Evolutionary conservation across 2,329 filamentous ascomycete genomes (phyloP).

Genomic region (Trichoderma gracile): DNA sequence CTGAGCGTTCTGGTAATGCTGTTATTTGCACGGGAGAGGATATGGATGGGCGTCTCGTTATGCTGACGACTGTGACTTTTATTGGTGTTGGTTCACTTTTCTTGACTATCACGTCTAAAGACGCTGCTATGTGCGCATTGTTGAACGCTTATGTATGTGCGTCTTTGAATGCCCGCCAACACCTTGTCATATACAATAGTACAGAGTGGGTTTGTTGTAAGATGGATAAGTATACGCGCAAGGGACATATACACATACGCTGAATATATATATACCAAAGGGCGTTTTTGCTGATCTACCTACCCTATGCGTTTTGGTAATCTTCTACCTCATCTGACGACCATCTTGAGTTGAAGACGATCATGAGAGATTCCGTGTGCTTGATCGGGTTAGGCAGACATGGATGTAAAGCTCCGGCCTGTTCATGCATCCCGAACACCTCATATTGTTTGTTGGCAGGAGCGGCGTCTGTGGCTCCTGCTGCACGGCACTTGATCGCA

Average conservation of each 20-base stretch:
- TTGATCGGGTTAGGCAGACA: too few relatives aligned
- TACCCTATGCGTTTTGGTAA: neutral
- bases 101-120: too few relatives aligned
- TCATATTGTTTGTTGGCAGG: neutral
- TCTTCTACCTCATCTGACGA: neutral
- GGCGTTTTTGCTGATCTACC: neutral
- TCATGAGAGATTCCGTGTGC: too few relatives aligned
- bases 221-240: neutral
- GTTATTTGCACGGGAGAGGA: neutral
- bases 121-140: too few relatives aligned
- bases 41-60: neutral
- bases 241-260: neutral
- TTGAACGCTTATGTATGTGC: too few relatives aligned
- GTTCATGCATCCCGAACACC: too few relatives aligned
- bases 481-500: neutral
- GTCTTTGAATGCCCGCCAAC: too few relatives aligned
- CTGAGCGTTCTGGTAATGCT: neutral
- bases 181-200: too few relatives aligned
- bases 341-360: neutral
- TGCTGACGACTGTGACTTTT: neutral
- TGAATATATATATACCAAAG: conserved; percentile 19
- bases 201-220: neutral
- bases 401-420: too few relatives aligned
- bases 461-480: neutral
- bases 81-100: neutral